Evolutionary conservation across 106 monocot genomes (phyloP).

Genomic region (Platanthera guangdongensis): DNA sequence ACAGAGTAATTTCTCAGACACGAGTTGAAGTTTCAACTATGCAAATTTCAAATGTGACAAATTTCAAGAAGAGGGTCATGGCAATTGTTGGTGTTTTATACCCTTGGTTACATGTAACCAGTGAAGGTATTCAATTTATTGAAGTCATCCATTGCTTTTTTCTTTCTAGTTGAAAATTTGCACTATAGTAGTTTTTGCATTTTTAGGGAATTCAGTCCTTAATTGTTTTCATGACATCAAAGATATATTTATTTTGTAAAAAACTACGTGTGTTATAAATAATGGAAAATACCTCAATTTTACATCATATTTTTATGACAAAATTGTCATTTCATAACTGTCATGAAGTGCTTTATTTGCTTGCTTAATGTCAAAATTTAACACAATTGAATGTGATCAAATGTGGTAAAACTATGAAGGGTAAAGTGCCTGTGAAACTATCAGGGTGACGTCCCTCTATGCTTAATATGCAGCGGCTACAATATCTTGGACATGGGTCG

Average conservation of each 20-base stretch:
- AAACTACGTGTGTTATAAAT: not conserved
- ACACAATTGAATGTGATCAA: not conserved
- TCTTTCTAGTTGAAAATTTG: not conserved
- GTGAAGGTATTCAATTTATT: constrained; percentile 56
- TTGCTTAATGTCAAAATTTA: not conserved
- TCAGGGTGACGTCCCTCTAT: not conserved
- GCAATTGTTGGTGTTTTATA: constrained; percentile 62
- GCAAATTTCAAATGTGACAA: constrained; percentile 35
- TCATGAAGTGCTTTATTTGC: not conserved
- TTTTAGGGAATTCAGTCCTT: not conserved
- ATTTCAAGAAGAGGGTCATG: constrained; percentile 47
- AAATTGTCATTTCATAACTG: not conserved
- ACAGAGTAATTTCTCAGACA: constrained; percentile 32
- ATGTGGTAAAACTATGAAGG: not conserved
- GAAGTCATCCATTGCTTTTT: not conserved
- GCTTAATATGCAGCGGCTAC: too few species aligned
- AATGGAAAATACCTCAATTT: not conserved
- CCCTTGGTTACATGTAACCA: constrained; percentile 96
- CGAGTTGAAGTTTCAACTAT: constrained; percentile 15
- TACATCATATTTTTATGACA: not conserved
- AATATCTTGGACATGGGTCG: too few species aligned
- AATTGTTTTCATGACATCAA: not conserved
- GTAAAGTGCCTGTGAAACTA: not conserved
- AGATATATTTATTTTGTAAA: not conserved
- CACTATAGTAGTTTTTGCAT: not conserved